Base-by-base conservation (phyloP, 257 asterid species). In the Gynochthodes officinalis region DNA sequence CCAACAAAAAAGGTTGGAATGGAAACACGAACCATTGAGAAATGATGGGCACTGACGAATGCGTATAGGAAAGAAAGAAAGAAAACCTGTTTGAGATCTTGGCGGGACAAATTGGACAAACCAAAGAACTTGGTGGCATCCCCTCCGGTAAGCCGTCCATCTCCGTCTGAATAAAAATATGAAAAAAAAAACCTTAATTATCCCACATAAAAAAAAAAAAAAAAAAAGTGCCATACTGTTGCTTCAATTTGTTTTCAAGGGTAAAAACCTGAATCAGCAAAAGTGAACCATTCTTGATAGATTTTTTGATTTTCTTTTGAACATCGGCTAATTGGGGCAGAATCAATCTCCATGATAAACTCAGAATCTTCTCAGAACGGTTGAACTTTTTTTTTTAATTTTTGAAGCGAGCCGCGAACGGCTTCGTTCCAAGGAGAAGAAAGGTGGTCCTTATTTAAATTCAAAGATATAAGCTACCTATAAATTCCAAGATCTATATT, bases 101-200 rank as follows among this genome's bases (percentile, higher is more conserved):
- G 92, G 71, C 99, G 97, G 76, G 99, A 77, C 84, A 92, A 76
- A 53, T 85, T 89, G 28, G 99, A 87, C 89, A 90, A 79, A 72
- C 90, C 81, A 73, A 95, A 92, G 81, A 95, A 95, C 79, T 95
- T 95, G 60, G 73, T 90, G 55, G 99, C 99, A 81, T 95, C 99
- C 32, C 52, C 79, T 30, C 99, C 98, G 3, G 89, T 84, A 25
- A 92, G 78, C 46, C 99, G 95, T 19, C 96, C 98, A 85, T 92
- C 99, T 60, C 96, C 98, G 76, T 92, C 99, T 95, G 77, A 71
- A n/a, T n/a, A n/a, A n/a, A n/a, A 76, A 63, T 53, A 67, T 25
- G 1, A 21, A 64, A 10, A 16, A 21, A 5, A 39, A 3, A 46
- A 4, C 14, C 2, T 46, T 13, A 46, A 46, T n/a, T n/a, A 13